Conservation (phyloP, 1,139 yeast species). For the Hansenula sp. region DNA sequence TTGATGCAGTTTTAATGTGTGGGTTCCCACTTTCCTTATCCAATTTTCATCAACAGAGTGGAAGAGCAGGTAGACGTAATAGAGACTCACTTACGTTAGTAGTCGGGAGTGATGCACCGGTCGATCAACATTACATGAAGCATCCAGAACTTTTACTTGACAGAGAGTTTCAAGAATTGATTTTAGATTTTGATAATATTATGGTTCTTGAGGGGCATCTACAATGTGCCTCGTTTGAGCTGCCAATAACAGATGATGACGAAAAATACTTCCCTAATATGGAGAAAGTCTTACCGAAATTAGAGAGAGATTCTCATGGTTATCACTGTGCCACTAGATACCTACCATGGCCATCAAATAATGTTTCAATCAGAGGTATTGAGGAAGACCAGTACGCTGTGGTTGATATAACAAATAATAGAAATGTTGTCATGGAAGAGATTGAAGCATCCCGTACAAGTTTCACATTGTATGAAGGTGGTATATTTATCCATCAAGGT, state of each 20-base stretch:
- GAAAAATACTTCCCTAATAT: constrained; percentile 44
- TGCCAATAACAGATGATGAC: constrained; percentile 58
- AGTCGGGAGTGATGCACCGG: constrained; percentile 80
- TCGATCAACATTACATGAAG: constrained; percentile 78
- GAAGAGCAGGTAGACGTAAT: constrained; percentile 87
- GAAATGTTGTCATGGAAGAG: constrained; percentile 78
- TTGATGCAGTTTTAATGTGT: constrained; percentile 87
- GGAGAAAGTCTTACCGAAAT: constrained; percentile 30
- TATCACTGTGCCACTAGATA: constrained; percentile 59
- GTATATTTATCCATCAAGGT: constrained; percentile 92
- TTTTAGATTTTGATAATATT: constrained; percentile 47
- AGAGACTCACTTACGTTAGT: constrained; percentile 74
- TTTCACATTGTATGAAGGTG: constrained; percentile 93
- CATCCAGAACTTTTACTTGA: constrained; percentile 63
- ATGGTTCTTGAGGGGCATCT: constrained; percentile 73
- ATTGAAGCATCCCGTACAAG: constrained; percentile 88
- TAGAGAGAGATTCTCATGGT: constrained; percentile 45
- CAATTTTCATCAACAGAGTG: constrained; percentile 91
- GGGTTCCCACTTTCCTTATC: constrained; percentile 89
- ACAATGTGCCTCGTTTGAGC: constrained; percentile 92
- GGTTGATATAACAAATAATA: constrained; percentile 74
- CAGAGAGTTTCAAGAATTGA: constrained; percentile 46
- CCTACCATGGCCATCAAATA: constrained; percentile 76
- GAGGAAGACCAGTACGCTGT: constrained; percentile 82
- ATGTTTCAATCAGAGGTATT: constrained; percentile 74